These are phyloP conservation scores for Microdochium trichocladiopsis DNA, from an alignment of 2,329 filamentous ascomycete species.

Conservation along the genomic window DNA sequence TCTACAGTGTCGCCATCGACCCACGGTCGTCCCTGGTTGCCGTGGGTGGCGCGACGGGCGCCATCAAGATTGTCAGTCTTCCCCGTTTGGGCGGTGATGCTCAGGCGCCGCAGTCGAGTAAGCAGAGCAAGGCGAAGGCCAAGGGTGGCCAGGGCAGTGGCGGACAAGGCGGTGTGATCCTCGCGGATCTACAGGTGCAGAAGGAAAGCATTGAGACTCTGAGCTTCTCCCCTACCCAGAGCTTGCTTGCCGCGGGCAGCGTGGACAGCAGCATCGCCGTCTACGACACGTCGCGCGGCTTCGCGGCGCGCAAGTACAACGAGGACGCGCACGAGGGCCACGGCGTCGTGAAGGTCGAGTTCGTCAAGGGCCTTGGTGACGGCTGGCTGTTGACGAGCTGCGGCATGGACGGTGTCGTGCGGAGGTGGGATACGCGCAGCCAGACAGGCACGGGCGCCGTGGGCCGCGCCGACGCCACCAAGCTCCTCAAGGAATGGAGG, in stretches of 20 bases:
- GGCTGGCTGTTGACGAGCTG: conserved; percentile 75
- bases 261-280: conserved; percentile 75
- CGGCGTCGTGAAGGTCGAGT: conserved; percentile 89
- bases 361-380: conserved; percentile 48
- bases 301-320: conserved; percentile 79
- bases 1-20: conserved; percentile 82
- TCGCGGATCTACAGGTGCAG: conserved; percentile 78
- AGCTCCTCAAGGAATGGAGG: conserved; percentile 79
- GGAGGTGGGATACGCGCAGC: conserved; percentile 77
- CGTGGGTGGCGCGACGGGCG: conserved; percentile 80
- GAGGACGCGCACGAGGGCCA: conserved; percentile 79
- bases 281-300: conserved; percentile 80
- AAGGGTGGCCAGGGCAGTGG: conserved; percentile 30
- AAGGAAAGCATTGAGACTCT: conserved; percentile 70
- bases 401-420: conserved; percentile 86
- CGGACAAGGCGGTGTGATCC: conserved; percentile 50
- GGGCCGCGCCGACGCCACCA: conserved; percentile 53
- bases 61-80: conserved; percentile 78
- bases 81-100: conserved; percentile 47
- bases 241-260: conserved; percentile 56
- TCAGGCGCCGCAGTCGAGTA: conserved; percentile 14
- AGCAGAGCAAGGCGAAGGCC: conserved; percentile 25
- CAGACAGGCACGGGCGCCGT: conserved; percentile 17
- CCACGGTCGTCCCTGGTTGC: conserved; percentile 74
- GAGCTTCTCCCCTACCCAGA: conserved; percentile 44